phyloP scores from a whole-genome alignment of 805 yeast species.

The Isabelozyma gotoi region DNA sequence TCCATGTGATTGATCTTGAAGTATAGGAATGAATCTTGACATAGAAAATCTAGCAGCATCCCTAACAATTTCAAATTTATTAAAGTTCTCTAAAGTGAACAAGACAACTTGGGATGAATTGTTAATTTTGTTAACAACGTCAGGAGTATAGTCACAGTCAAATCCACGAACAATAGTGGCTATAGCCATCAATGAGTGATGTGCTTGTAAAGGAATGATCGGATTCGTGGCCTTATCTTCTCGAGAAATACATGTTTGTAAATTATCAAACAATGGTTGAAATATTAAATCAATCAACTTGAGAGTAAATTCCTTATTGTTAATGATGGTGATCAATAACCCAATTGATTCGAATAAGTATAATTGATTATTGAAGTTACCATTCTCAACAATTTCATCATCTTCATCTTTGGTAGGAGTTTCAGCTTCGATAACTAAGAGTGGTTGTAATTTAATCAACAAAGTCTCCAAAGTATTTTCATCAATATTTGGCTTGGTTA shows the following conservation, averaged over 20 bases:
- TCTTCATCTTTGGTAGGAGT: conserved; percentile 57
- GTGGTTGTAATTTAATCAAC: conserved; percentile 58
- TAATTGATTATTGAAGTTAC: conserved; percentile 73
- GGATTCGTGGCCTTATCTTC: conserved; percentile 35
- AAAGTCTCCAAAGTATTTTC: conserved; percentile 49
- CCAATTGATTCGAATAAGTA: conserved; percentile 88
- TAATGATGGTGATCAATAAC: conserved; percentile 55
- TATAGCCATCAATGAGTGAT: conserved; percentile 82
- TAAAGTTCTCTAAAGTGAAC: conserved; percentile 77
- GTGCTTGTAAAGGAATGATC: conserved; percentile 65
- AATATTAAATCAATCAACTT: conserved; percentile 62
- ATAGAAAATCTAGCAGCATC: conserved; percentile 86
- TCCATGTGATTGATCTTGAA: conserved; percentile 46
- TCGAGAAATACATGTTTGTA: conserved; percentile 59
- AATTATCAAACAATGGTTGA: conserved; percentile 69
- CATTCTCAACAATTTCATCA: conserved; percentile 45
- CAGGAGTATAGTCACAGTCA: conserved; percentile 48
- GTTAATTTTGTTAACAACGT: conserved; percentile 46
- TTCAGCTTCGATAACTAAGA: conserved; percentile 64
- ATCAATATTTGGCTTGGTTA: conserved; percentile 62
- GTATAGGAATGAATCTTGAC: conserved; percentile 79
- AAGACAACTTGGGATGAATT: conserved; percentile 79
- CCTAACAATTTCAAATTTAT: conserved; percentile 65
- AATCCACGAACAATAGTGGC: conserved; percentile 90
- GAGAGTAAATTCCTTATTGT: conserved; percentile 17